Evolutionary conservation across 257 asterid species (phyloP), one percentile per base, ranked within the genome.

Genomic region (Cruciata laevipes): DNA sequence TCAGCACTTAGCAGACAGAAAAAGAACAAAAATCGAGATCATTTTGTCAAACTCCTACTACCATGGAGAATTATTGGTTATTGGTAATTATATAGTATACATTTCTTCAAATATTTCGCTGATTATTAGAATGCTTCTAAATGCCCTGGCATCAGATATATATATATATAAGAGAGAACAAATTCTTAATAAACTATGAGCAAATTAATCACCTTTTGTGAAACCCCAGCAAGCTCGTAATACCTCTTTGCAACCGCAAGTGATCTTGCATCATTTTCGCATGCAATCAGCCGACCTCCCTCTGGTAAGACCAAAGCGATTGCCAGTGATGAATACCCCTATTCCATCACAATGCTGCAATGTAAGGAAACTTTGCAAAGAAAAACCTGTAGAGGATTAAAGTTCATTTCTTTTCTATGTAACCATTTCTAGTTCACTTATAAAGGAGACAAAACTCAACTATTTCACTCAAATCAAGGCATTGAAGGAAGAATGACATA

Each of bases 241-340:
- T 85, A 93, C 69, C 83, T 84, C 71, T 77, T 84, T 30, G 96
- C 97, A 73, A 93, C 89, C 77, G 90, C 95, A 51, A 93, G 77
- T 44, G 89, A 77, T 77, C 66, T 84, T 21, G 85, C 81, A 35
- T 93, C 95, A 76, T 91, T 84, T 80, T 93, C 99, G 69, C 99
- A 93, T 1, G 95, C 99, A 73, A 93, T 83, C 67, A 93, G 74
- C 42, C 73, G 85, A 61, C 97, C 97, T 32, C 86, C 87, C 78
- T 85, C 84, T 20, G 97, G 96, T 65, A 93, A 87, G 71, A 84
- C 95, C 77, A 87, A 69, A 72, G 97, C 97, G 69, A 93, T 77
- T 31, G 97, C 96, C 59, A 93, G 80, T 61, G 97, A 93, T n/a
- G 99, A 93, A 85, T 93, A 93, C 33, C 99, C 99, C 96, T 89